Evolutionary conservation across 768 basidiomycete genomes (phyloP), one percentile per base, ranked within the genome.

Genomic region (Aureoboletus auriporus): DNA sequence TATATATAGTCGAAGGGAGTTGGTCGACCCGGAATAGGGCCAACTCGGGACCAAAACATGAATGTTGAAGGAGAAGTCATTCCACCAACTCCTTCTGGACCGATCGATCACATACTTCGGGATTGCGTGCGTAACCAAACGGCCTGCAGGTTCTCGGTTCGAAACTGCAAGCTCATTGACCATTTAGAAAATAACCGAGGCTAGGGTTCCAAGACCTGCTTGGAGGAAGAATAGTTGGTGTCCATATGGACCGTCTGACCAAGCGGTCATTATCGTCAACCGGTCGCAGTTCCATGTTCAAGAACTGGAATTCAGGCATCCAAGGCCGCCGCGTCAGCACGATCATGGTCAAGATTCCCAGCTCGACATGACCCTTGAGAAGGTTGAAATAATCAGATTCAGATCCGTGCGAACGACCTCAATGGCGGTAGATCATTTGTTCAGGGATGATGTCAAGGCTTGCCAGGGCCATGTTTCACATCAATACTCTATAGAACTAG

Each of bases 1-100:
- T 54, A 52, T 64, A 54, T 65, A 61, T 60, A 49, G 34, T 10
- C 29, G 26, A 39, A 30, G 26, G 16, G 39, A 26, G 13, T 16
- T 23, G 6, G 23, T 28, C 28, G 35, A 12, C 12, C 26, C 17
- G 38, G 8, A 36, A 38, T 40, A 9, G 20, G 17, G 37, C n/a
- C 17, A 38, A 30, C 31, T 11, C 23, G 8, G 28, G 17, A 34
- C 17, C 26, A n/a, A 17, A 35, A 42, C 23, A 12, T 14, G 31
- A 12, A 20, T 8, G 23, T 14, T 45, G 13, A 30, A 35, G 20
- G 28, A 10, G 28, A 30, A 26, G 14, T 23, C 39, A 11, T 29
- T 6, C 7, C 3, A 2, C n/a, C n/a, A n/a, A 17, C 40, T 42
- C 29, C 34, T 36, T 45, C 49, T 41, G 33, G 27, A 16, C 26